Evolutionary conservation across 2,329 filamentous ascomycete genomes (phyloP).

Genomic region (Penicillium frequentans): DNA sequence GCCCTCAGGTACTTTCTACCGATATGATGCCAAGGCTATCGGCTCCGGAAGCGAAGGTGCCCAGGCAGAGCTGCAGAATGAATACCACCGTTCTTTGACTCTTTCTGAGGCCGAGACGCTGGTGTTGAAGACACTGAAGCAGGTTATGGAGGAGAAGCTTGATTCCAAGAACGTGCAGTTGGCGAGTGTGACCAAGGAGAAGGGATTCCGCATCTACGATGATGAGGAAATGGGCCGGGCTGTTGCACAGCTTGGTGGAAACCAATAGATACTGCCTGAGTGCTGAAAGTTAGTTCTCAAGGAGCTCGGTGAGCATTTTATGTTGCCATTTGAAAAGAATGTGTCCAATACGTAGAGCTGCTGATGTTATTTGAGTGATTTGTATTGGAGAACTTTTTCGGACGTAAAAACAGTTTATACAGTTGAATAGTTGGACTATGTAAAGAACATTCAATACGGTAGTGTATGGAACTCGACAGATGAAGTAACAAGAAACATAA

Average conservation of each 20-base stretch:
- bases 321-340: conserved; percentile 29
- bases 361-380: background rate
- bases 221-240: conserved; percentile 96
- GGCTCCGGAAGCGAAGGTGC: conserved; percentile 96
- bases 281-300: background rate
- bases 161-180: conserved; percentile 98
- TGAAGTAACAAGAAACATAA: background rate
- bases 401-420: background rate
- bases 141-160: conserved; percentile 99
- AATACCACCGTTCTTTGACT: conserved; percentile 97
- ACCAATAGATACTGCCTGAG: conserved; percentile 36
- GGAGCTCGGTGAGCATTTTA: background rate
- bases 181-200: conserved; percentile 95
- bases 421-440: background rate
- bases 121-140: conserved; percentile 96
- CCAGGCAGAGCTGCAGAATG: conserved; percentile 96
- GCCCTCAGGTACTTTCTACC: conserved; percentile 96
- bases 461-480: background rate
- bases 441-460: background rate
- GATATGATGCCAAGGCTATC: conserved; percentile 98
- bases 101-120: conserved; percentile 90
- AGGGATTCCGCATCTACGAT: conserved; percentile 97
- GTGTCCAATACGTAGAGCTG: conserved; percentile 20
- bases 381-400: too few species aligned
- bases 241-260: conserved; percentile 66